These are phyloP conservation scores for Saccharomyces hybrid DNA, from an alignment of 1,139 yeast species.

Conservation along the genomic window DNA sequence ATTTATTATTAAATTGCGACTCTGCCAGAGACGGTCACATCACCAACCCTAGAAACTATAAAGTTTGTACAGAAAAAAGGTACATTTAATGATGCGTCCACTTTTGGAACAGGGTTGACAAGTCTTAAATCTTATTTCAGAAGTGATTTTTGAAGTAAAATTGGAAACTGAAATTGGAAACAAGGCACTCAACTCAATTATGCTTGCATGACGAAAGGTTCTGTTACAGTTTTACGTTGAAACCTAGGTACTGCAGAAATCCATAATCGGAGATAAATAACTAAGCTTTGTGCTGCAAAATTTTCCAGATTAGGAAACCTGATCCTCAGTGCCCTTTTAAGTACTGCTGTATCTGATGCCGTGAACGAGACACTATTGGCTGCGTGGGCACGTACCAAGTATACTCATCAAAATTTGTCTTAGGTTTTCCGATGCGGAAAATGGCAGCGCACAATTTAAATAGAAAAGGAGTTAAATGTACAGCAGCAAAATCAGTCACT, in stretches of 20 bases:
- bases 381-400: not conserved
- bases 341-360: not conserved
- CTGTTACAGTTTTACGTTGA: not conserved
- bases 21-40: not conserved
- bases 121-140: not conserved
- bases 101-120: not conserved
- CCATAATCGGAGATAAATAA: not conserved
- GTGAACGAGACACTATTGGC: not conserved
- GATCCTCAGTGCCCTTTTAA: not conserved
- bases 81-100: not conserved
- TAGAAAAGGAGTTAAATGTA: not conserved
- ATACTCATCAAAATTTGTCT: not conserved
- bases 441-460: not conserved
- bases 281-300: not conserved
- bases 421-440: not conserved
- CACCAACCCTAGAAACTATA: not conserved
- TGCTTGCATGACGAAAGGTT: not conserved
- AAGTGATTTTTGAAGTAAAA: not conserved
- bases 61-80: not conserved
- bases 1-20: not conserved
- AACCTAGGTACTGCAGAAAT: not conserved
- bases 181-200: not conserved
- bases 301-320: not conserved
- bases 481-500: not conserved
- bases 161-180: not conserved